phyloP scores from a whole-genome alignment of 148 eudicot genomes.

The Diospyros kaki region DNA sequence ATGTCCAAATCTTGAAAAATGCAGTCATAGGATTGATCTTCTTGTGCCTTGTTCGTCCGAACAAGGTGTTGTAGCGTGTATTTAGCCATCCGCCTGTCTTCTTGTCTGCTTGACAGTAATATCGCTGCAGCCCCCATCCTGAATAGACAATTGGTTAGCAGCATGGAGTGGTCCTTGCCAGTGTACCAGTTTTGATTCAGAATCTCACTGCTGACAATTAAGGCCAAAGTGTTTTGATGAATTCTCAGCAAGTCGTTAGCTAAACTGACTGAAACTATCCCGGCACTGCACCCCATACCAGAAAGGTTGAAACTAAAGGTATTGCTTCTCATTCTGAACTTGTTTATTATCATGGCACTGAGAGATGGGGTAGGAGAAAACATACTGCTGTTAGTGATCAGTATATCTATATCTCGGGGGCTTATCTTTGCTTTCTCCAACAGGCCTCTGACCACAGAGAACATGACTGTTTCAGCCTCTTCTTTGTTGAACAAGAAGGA shows the following conservation, averaged over 20 bases:
- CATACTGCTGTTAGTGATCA: too few relatives aligned
- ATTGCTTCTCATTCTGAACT: too few relatives aligned
- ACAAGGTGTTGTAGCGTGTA: conserved; percentile 32
- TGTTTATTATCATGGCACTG: too few relatives aligned
- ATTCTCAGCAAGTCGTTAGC: conserved; percentile 39
- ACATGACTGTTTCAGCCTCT: too few relatives aligned
- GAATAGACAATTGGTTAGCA: conserved; percentile 33
- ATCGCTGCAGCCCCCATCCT: conserved; percentile 43
- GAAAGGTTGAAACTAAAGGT: conserved; percentile 20
- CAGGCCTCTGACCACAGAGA: too few relatives aligned
- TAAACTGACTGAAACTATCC: conserved; percentile 31
- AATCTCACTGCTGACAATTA: conserved; percentile 47
- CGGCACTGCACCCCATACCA: conserved; percentile 52
- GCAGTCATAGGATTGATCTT: conserved; percentile 34
- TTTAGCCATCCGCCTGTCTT: conserved; percentile 24
- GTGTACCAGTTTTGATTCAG: conserved; percentile 26
- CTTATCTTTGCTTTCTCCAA: too few relatives aligned
- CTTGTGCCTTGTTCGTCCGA: conserved; percentile 32
- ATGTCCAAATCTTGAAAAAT: conserved; percentile 33
- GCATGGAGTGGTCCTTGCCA: conserved; percentile 33
- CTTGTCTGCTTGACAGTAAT: conserved; percentile 28
- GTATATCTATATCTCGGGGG: too few relatives aligned
- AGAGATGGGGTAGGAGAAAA: too few relatives aligned
- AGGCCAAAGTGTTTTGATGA: conserved; percentile 29
- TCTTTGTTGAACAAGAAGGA: too few relatives aligned